Evolutionary conservation across 176 grass and related monocot genomes (phyloP), one percentile per base, ranked within the genome.

Genomic region (Zea mays): DNA sequence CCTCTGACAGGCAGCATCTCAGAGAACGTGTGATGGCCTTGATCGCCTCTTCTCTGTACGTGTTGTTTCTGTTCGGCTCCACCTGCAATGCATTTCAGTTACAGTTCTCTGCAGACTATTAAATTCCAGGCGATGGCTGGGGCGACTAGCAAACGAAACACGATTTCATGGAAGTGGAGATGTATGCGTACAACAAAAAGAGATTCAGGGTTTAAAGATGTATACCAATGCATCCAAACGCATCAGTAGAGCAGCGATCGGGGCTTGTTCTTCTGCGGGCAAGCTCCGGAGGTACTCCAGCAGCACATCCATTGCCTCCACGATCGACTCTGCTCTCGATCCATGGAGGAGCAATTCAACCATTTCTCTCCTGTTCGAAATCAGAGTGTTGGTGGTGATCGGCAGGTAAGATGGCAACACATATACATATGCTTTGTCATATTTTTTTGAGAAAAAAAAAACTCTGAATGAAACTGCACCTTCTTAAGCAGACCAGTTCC

Each of bases 161-260:
- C 5, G 49, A 42, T 14, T 46, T 8, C 15, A 58, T 15, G 40
- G 20, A 46, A 45, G 49, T 35, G 82, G 8, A 52, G 65, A 16
- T 8, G n/a, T 6, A 27, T 12, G 58, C 61, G 5, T 7, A 10
- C 12, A 13, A 36, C 20, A 42, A 50, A 4, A 13, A 37, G 50
- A 38, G 8, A 27, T 19, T 33, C 27, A 60, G 36, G 47, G 5
- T 34, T 57, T 57, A 19, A 14, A 33, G 13, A 9, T 79, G 13
- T 70, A 73, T 90, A 93, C 88, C 88, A 62, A 35, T 13, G 86
- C 51, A 54, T 93, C 85, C 0, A 90, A 70, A 14, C 87, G 58
- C 46, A 93, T 8, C 0, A 93, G 79, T 36, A 90, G 71, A 61
- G 85, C 79, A 7, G 91, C 85, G 37, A 74, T 60, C 0, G 85